Evolutionary conservation across 2,329 filamentous ascomycete genomes (phyloP), one percentile per base, ranked within the genome.

Genomic region (Colletotrichum caudatum): DNA sequence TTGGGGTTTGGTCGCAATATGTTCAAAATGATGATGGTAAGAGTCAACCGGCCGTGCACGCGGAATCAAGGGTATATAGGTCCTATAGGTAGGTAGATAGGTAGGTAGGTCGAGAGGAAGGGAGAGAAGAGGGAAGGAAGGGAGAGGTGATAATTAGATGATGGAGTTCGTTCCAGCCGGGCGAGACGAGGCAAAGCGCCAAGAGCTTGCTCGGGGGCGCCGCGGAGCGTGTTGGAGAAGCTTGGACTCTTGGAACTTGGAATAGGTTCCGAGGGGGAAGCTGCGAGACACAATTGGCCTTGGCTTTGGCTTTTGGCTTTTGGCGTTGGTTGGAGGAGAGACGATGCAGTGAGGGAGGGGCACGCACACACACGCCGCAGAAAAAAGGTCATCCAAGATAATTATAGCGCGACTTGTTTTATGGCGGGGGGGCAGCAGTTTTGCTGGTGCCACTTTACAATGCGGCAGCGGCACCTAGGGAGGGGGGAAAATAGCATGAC

Each of bases 181-280:
- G 41, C 20, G 5, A 53, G 58, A 46, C 41, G 50, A 56, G 29
- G 29, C 54, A 62, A 64, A 64, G 57, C 35, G 68, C 64, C 68
- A 67, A 71, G 68, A 50, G 50, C 68, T 71, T 71, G 26, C n/a
- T n/a, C n/a, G n/a, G n/a, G 64, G 68, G 66, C 67, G 68, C 64
- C 62, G 68, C 57, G 57, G 20, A 37, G 63, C 56, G 63, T 29
- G 67, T 70, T 66, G 58, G 41, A 44, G 64, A 61, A 62, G 68
- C 64, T 71, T 61, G 67, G 66, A 48, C 23, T 39, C 23, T 39
- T 61, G 46, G 62, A 29, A 63, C 48, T 54, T 37, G 60, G 66
- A 57, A 53, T 20, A 64, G 53, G 26, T 56, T 56, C 56, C 56
- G 39, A 51, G 53, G 64, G 64, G 64, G 64, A 71, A 71, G 68